These are phyloP conservation scores for Peltaster fructicola DNA, from an alignment of 2,329 filamentous ascomycete genomes.

Conservation along the genomic window DNA sequence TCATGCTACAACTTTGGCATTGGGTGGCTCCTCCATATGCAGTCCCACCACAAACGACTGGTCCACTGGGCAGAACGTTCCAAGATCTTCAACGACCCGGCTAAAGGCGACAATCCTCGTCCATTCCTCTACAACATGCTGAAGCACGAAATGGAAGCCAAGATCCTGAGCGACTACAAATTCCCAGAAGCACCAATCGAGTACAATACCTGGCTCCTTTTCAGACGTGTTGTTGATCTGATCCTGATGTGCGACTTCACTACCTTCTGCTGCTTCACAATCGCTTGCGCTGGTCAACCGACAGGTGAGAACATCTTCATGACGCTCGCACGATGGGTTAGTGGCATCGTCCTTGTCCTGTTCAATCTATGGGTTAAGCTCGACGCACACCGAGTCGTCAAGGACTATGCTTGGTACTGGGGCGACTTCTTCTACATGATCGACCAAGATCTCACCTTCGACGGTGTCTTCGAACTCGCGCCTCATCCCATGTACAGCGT, in stretches of 20 bases:
- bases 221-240: slow-evolving; percentile 85
- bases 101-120: slow-evolving; percentile 63
- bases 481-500: slow-evolving; percentile 98
- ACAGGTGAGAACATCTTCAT: slow-evolving; percentile 51
- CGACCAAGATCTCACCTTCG: slow-evolving; percentile 93
- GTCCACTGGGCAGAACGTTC: slow-evolving; percentile 76
- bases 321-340: slow-evolving; percentile 56
- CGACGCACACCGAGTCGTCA: slow-evolving; percentile 92
- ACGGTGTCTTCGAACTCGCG: slow-evolving; percentile 97
- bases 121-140: slow-evolving; percentile 69
- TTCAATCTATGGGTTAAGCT: slow-evolving; percentile 99
- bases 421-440: slow-evolving; percentile 98
- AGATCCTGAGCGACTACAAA: slow-evolving; percentile 83
- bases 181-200: slow-evolving; percentile 88
- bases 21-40: slow-evolving; percentile 69
- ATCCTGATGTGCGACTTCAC: slow-evolving; percentile 98
- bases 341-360: slow-evolving; percentile 60
- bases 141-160: slow-evolving; percentile 80
- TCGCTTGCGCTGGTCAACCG: slow-evolving; percentile 67
- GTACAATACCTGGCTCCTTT: slow-evolving; percentile 98
- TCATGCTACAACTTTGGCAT: slow-evolving; percentile 87
- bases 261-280: slow-evolving; percentile 89
- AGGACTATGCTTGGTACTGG: slow-evolving; percentile 99
- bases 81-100: slow-evolving; percentile 69
- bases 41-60: slow-evolving; percentile 75